Percentiles rank a stretch among this genome's conserved stretches.
Conservation (phyloP, 371 early-diverging fungal species). For the Syncephalastrum sp. region DNA sequence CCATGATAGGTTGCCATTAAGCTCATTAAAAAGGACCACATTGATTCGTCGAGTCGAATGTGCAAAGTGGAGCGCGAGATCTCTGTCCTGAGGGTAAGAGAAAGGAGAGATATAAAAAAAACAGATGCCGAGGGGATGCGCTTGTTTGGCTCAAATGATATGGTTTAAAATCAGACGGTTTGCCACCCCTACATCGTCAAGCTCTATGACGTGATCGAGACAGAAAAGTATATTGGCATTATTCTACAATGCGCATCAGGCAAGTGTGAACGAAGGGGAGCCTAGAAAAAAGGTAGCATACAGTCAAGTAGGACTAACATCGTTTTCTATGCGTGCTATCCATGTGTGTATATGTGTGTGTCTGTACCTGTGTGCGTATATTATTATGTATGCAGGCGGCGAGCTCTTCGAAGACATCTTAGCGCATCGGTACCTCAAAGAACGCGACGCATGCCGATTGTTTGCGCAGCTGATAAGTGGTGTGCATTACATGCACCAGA, state of each 20-base stretch:
- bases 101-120: constrained; percentile 48
- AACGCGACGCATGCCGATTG: constrained; percentile 85
- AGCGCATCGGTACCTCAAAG: constrained; percentile 87
- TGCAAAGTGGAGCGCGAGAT: constrained; percentile 84
- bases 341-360: too few relatives aligned
- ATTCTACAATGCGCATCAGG: constrained; percentile 95
- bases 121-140: too few relatives aligned
- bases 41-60: constrained; percentile 74
- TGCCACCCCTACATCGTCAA: constrained; percentile 92
- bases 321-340: too few relatives aligned
- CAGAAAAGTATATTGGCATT: constrained; percentile 92
- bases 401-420: constrained; percentile 97
- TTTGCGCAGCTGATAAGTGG: constrained; percentile 95
- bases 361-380: too few relatives aligned
- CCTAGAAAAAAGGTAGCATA: constrained; percentile 12
- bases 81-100: constrained; percentile 72
- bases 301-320: too few relatives aligned
- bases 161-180: constrained; percentile 56
- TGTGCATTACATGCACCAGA: constrained; percentile 84
- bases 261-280: too few relatives aligned
- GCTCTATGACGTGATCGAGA: constrained; percentile 94
- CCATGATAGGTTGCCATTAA: constrained; percentile 78
- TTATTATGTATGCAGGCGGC: constrained; percentile 56
- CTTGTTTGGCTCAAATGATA: too few relatives aligned
- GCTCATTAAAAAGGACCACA: constrained; percentile 77